phyloP scores from a whole-genome alignment of 352 stramenopile species.

The Phytophthora uliginosa region DNA sequence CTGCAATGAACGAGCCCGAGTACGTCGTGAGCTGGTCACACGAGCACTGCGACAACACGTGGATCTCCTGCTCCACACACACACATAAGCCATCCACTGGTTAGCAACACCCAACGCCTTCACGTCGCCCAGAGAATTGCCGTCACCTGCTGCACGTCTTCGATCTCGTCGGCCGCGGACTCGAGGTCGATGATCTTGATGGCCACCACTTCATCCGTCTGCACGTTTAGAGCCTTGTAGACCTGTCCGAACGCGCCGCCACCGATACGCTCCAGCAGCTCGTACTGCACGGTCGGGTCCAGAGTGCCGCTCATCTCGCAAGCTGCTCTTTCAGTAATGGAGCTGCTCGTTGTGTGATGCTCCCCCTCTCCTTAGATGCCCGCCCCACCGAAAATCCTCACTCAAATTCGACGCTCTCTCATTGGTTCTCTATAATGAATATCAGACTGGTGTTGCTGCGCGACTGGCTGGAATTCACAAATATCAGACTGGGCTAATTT shows the following conservation, averaged over 20 bases:
- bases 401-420: neutral
- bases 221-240: constrained; percentile 76
- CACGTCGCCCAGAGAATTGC: neutral
- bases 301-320: constrained; percentile 57
- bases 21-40: constrained; percentile 94
- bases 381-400: constrained; percentile 15
- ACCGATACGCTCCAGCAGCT: constrained; percentile 85
- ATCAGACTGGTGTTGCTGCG: neutral
- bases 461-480: constrained; percentile 12
- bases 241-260: constrained; percentile 87
- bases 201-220: constrained; percentile 77
- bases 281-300: constrained; percentile 70
- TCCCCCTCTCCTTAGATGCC: neutral
- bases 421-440: constrained; percentile 13
- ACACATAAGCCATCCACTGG: neutral
- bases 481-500: neutral
- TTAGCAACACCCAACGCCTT: neutral
- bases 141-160: constrained; percentile 85
- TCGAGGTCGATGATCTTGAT: constrained; percentile 91
- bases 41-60: constrained; percentile 90
- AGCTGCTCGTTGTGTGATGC: constrained; percentile 4
- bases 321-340: neutral
- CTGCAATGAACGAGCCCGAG: constrained; percentile 87
- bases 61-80: constrained; percentile 79
- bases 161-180: constrained; percentile 85